Evolutionary conservation across 768 basidiomycete species (phyloP), one percentile per base, ranked within the genome.

Genomic region (Kwoniella dendrophila): DNA sequence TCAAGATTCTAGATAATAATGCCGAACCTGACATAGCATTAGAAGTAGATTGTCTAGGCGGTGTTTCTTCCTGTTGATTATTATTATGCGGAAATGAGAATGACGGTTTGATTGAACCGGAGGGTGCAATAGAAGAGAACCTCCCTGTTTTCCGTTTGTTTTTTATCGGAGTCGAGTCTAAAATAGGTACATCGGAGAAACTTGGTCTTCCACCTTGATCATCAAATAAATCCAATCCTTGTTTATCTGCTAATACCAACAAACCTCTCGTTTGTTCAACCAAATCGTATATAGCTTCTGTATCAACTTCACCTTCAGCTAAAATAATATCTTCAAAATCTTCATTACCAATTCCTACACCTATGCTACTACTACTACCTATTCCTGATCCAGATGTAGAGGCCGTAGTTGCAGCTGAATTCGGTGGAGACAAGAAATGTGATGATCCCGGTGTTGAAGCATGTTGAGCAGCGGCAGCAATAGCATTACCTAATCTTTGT

Each of bases 1-100:
- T 26, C 24, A 70, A 4, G 86, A 89, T n/a, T 82, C 82, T 33
- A 88, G 82, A 34, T 86, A 77, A 27, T 82, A 83, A 12, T 88
- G 52, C 27, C 18, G 57, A 38, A 16, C 64, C 65, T 29, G 59
- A 63, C 10, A 66, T 50, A 18, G 55, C 18, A 27, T 22, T 33
- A 12, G 60, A 40, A 10, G 44, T 53, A 11, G 41, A 54, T 47
- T 20, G 26, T 29, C 38, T 30, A 20, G 68, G 51, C 24, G 29
- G 4, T 22, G 43, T 26, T 71, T 36, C 53, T 12, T 18, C 55
- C 29, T 33, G 26, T 33, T 51, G 49, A 18, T 26, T 34, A 26
- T 49, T 16, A 27, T 20, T n/a, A 14, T 22, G 24, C 14, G 48
- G 49, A 43, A 58, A 49, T 22, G 34, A 34, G 48, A 57, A 53